phyloP scores from a whole-genome alignment of 2,329 filamentous ascomycete species.

The Xylaria sp. region DNA sequence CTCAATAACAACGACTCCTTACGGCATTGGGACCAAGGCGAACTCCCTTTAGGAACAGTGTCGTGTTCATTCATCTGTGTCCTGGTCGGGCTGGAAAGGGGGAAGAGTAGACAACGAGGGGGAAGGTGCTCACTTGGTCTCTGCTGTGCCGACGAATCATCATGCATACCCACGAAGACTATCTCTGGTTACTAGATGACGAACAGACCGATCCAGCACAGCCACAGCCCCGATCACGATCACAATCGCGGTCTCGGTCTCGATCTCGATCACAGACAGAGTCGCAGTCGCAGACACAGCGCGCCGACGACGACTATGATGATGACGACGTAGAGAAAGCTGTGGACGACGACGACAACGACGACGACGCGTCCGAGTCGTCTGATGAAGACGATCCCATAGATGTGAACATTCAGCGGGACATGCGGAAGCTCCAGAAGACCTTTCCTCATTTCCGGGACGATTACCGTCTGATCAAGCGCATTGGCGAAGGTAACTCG shows the following conservation, averaged over 20 bases:
- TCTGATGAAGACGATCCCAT: constrained; percentile 71
- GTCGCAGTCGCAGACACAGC: constrained; percentile 43
- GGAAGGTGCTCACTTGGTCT: background rate
- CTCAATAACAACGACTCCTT: background rate
- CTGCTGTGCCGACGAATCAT: background rate
- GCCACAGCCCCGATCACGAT: constrained; percentile 30
- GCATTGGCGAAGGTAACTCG: constrained; percentile 86
- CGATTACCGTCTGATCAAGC: constrained; percentile 90
- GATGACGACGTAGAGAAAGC: constrained; percentile 51
- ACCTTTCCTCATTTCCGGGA: constrained; percentile 86
- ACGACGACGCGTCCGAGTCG: constrained; percentile 57
- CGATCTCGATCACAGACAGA: constrained; percentile 39
- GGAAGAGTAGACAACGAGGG: constrained; percentile 16
- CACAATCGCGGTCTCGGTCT: constrained; percentile 28
- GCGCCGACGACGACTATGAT: constrained; percentile 48
- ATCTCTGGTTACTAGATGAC: constrained; percentile 10
- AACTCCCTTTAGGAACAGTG: background rate
- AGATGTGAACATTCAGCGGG: constrained; percentile 77
- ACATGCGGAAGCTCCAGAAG: constrained; percentile 86
- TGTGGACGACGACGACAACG: constrained; percentile 54
- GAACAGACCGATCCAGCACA: constrained; percentile 42
- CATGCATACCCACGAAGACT: constrained; percentile 51
- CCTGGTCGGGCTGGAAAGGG: constrained; percentile 5
- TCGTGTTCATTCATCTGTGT: background rate
- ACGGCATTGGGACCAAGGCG: background rate